Evolutionary conservation across 108 stramenopile species (phyloP).

Genomic region (Nitzschia sp.): DNA sequence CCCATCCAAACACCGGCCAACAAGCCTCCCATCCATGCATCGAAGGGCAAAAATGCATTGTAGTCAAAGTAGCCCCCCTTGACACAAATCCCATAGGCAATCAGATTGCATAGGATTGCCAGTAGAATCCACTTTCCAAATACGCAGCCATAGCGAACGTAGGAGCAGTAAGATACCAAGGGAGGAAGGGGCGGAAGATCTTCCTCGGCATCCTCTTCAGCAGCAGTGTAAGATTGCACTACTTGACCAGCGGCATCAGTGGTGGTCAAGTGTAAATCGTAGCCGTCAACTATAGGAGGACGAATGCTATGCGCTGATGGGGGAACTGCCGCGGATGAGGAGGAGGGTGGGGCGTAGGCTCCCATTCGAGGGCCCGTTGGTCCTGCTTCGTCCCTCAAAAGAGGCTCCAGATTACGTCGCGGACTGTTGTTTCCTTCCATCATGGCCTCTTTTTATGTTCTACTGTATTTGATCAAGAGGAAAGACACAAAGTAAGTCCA

Average conservation of each 20-base stretch:
- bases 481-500: too few species aligned
- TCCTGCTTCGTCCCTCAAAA: background rate
- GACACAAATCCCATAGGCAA: constrained; percentile 1
- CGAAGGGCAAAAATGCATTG: constrained; percentile 1
- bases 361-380: constrained; percentile 11
- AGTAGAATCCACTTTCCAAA: constrained; percentile 11
- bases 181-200: constrained; percentile 14
- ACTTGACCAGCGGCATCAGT: background rate
- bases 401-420: background rate
- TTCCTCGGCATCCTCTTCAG: background rate
- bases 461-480: too few species aligned
- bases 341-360: constrained; percentile 11
- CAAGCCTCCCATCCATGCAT: constrained; percentile 5
- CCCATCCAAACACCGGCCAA: constrained; percentile 1
- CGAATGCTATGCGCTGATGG: background rate
- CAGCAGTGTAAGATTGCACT: background rate
- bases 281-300: background rate
- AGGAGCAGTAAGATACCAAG: constrained; percentile 7
- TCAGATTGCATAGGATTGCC: background rate
- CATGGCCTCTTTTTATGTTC: too few species aligned
- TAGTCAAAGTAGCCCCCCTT: background rate
- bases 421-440: constrained; percentile 3
- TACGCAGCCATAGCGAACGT: background rate
- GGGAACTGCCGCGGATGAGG: background rate
- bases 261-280: constrained; percentile 10